A percentile compares a stretch with the other conserved stretches of the same genome.
Conservation (phyloP, 2,329 filamentous ascomycete genomes). For the Pezicula rhizophila region DNA sequence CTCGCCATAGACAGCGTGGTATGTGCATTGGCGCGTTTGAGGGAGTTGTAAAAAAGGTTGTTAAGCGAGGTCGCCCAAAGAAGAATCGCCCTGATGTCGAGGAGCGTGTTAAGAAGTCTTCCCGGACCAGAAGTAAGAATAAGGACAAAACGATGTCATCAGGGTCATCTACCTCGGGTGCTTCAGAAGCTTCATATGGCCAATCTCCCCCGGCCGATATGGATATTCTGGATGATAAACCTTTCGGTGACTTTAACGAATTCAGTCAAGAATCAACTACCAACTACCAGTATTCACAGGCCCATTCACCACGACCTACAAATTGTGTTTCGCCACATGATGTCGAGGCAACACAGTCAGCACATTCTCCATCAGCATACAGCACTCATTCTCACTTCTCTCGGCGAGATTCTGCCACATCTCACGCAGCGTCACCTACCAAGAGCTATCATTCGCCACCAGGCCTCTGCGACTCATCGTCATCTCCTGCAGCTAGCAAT, state of each 20-base stretch:
- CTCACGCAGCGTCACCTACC: conserved; percentile 40
- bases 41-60: conserved; percentile 62
- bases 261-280: conserved; percentile 29
- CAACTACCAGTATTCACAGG: conserved; percentile 28
- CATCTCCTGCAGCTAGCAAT: conserved; percentile 38
- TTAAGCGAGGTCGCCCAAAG: conserved; percentile 59
- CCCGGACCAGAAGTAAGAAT: conserved; percentile 50
- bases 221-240: conserved; percentile 31
- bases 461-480: conserved; percentile 55
- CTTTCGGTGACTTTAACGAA: conserved; percentile 28
- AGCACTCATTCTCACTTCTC: conserved; percentile 18
- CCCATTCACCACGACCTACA: conserved; percentile 11
- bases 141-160: conserved; percentile 31
- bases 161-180: conserved; percentile 48
- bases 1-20: conserved; percentile 85
- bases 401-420: conserved; percentile 19
- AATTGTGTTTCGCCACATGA: conserved; percentile 25
- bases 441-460: conserved; percentile 54
- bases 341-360: conserved; percentile 22
- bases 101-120: conserved; percentile 50
- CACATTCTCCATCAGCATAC: conserved; percentile 21
- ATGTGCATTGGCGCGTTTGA: conserved; percentile 97
- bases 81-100: conserved; percentile 51
- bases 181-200: conserved; percentile 47
- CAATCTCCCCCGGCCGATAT: conserved; percentile 47